Conservation (phyloP, 208 protist species). For the Trypanosoma mega region DNA sequence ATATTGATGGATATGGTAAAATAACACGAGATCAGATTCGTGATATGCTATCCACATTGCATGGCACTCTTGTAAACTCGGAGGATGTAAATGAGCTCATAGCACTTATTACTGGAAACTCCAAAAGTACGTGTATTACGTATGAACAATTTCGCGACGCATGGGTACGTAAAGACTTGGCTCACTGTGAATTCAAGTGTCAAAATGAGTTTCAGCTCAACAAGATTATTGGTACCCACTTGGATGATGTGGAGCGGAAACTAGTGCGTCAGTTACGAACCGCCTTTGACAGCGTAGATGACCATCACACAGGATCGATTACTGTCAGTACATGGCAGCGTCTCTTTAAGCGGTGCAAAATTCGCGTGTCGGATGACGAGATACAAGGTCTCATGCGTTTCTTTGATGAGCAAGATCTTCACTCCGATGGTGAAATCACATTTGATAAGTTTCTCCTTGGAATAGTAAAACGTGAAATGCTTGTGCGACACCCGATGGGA, state of each 20-base stretch:
- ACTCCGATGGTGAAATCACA: conserved; percentile 41
- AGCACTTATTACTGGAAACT: conserved; percentile 69
- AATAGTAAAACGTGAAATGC: conserved; percentile 74
- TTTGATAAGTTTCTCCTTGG: conserved; percentile 86
- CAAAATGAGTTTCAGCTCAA: conserved; percentile 74
- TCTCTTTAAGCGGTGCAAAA: conserved; percentile 69
- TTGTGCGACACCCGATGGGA: conserved; percentile 82
- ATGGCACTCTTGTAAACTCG: conserved; percentile 47
- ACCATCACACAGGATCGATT: conserved; percentile 79
- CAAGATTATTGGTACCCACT: conserved; percentile 79
- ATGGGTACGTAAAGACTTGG: conserved; percentile 82
- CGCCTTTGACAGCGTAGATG: conserved; percentile 88
- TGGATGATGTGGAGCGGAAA: conserved; percentile 71
- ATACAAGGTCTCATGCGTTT: conserved; percentile 73
- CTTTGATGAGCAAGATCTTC: conserved; percentile 56
- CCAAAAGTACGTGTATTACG: conserved; percentile 48
- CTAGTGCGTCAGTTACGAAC: conserved; percentile 76
- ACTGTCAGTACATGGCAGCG: conserved; percentile 50
- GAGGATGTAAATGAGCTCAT: conserved; percentile 76
- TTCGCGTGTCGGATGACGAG: conserved; percentile 56
- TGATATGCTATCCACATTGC: conserved; percentile 81
- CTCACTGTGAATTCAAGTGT: conserved; percentile 51
- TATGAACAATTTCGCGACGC: conserved; percentile 83
- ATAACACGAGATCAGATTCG: conserved; percentile 83
- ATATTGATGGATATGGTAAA: conserved; percentile 75